Conservation (phyloP, 331 rosid genomes). For the Acacia concinna region DNA sequence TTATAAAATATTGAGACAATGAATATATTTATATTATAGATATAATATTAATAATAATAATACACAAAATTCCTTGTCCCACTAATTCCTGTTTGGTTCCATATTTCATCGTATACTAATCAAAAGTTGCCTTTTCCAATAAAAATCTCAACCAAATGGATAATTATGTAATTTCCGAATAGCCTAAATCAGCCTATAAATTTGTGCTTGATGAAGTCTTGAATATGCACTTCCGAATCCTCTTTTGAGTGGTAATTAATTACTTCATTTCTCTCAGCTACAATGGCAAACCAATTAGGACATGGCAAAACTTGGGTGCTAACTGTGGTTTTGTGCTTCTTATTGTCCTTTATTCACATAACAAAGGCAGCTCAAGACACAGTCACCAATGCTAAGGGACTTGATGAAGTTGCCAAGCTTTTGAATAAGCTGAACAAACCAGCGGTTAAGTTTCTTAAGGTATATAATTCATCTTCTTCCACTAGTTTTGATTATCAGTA, state of each 20-base stretch:
- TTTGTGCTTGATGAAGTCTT: not conserved
- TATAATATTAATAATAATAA: too few species aligned
- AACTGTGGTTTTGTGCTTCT: slow-evolving; percentile 26
- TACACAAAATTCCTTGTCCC: not conserved
- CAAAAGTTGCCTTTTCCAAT: not conserved
- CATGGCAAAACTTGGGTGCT: slow-evolving; percentile 4
- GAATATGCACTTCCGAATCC: not conserved
- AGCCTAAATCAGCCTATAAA: not conserved
- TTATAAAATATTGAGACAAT: not conserved
- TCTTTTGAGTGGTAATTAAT: slow-evolving; percentile 32
- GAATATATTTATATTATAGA: too few species aligned
- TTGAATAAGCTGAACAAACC: not conserved
- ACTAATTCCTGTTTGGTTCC: not conserved
- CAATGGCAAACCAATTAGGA: slow-evolving; percentile 34
- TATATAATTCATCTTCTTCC: not conserved
- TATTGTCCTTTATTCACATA: slow-evolving; percentile 27
- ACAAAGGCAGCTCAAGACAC: not conserved
- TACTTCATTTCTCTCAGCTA: slow-evolving; percentile 12
- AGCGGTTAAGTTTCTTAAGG: not conserved
- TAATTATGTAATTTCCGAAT: not conserved
- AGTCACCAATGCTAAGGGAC: not conserved
- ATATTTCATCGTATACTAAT: not conserved
- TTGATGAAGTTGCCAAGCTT: not conserved
- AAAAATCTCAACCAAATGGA: not conserved
- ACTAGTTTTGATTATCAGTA: not conserved